Conservation (phyloP, 805 yeast species). For the Candida stauntonica region DNA sequence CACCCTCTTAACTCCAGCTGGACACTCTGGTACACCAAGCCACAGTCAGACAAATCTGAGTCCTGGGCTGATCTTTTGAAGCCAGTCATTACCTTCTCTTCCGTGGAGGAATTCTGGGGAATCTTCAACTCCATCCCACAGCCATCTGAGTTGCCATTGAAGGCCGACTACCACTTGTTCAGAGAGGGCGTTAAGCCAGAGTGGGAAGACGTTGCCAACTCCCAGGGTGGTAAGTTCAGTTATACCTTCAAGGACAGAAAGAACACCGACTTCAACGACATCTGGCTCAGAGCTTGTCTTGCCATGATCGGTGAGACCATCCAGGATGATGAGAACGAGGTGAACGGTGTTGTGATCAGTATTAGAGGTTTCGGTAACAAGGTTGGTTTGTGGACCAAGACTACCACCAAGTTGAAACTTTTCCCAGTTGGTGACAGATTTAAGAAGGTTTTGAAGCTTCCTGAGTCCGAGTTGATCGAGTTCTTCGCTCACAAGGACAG, state of each 20-base stretch:
- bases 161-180: conserved; percentile 93
- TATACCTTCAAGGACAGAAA: conserved; percentile 64
- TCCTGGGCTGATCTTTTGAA: conserved; percentile 90
- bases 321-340: conserved; percentile 73
- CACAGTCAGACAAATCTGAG: conserved; percentile 68
- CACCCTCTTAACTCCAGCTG: conserved; percentile 90
- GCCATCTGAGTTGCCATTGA: conserved; percentile 84
- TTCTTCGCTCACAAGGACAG: conserved; percentile 54
- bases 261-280: conserved; percentile 66
- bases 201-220: conserved; percentile 92
- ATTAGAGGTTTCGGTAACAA: conserved; percentile 78
- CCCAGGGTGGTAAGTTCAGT: conserved; percentile 94
- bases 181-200: conserved; percentile 94
- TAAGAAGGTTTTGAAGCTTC: conserved; percentile 76
- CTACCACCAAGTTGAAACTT: conserved; percentile 60
- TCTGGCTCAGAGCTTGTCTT: conserved; percentile 87
- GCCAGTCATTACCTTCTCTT: conserved; percentile 84
- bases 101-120: conserved; percentile 99
- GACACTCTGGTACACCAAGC: conserved; percentile 98
- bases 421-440: conserved; percentile 79
- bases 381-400: conserved; percentile 91
- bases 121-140: conserved; percentile 89
- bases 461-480: conserved; percentile 75
- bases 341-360: conserved; percentile 90
- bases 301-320: conserved; percentile 94